Base-by-base conservation (phyloP, 768 basidiomycete genomes). In the Mycena alexandri region DNA sequence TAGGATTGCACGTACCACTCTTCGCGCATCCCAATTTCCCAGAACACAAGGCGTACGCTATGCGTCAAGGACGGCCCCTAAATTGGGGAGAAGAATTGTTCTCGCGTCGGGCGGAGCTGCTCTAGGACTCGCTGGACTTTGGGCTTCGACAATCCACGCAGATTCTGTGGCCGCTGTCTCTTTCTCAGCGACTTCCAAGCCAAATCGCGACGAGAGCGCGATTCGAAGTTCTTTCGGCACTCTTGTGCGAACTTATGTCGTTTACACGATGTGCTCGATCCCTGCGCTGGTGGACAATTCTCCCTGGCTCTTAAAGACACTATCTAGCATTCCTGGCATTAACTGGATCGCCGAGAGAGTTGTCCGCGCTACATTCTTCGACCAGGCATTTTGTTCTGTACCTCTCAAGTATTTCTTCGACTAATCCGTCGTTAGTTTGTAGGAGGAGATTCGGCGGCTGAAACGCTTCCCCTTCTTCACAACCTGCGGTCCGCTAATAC, bases 321-420 rank as follows among this genome's bases (percentile, higher is more conserved):
- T 90, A 17, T 77, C 83, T 7, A 80, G 82, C 46, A 78, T 89
- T 2, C 86, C 91, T n/a, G 84, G 91, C 0, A 52, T 96, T 0
- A 86, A 83, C 64, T 81, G 86, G 61, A 72, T 94, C 44, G 89
- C 91, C 2, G 89, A 94, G 73, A 81, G 81, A 1, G 75, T 93
- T 60, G 91, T 97, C 7, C 84, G 93, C 46, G 78, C 83, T 12
- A 96, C 95, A 0, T 97, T 98, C 81, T 97, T 95, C 73, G 84
- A 87, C 51, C 95, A 96, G 80, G 93, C 91, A 68, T 34, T 24
- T 8, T 84, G 67, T 69, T 7, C 25, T 14, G 8, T 42, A 38
- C 25, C 12, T 10, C 44, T 25, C 58, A 36, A 16, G 11, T 9
- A 19, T 54, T 51, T 36, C 42, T 24, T 13, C 38, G 14, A 12